Percentiles rank a stretch among this genome's conserved stretches.
These are phyloP conservation scores for Corchorus capsularis DNA, from an alignment of 345 rosid genomes.

Conservation along the genomic window DNA sequence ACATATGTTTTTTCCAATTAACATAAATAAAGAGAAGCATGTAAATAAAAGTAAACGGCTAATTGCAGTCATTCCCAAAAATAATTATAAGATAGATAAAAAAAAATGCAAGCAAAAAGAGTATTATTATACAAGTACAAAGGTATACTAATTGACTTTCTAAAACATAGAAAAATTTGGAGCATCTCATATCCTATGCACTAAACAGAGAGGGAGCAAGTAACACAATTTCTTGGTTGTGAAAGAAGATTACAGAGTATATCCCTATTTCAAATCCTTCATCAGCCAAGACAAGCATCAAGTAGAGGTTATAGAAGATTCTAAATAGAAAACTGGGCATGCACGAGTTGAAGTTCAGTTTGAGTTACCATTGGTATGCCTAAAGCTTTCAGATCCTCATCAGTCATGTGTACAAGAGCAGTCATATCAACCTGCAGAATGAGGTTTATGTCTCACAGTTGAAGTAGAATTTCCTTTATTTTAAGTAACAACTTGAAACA, in stretches of 20 bases:
- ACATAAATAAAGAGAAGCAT: no score
- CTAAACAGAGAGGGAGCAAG: not conserved
- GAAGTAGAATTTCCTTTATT: not conserved
- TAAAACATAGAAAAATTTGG: not conserved
- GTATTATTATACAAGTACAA: no score
- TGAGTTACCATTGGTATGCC: slow-evolving; percentile 90
- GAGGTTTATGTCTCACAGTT: slow-evolving; percentile 12
- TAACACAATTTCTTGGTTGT: not conserved
- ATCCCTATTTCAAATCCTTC: not conserved
- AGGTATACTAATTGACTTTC: no score
- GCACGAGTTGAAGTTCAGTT: slow-evolving; percentile 3
- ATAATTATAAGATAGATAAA: not conserved
- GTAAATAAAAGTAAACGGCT: not conserved
- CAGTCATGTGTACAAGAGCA: slow-evolving; percentile 93
- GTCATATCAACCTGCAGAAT: slow-evolving; percentile 89
- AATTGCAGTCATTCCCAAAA: not conserved
- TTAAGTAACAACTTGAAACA: not conserved
- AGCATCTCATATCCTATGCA: not conserved
- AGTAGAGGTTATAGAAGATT: not conserved
- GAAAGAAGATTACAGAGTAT: not conserved
- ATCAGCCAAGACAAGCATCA: not conserved
- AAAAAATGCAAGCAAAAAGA: no score
- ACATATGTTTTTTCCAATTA: not conserved
- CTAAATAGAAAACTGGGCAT: not conserved
- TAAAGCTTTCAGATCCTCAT: slow-evolving; percentile 91